Evolutionary conservation across 768 basidiomycete species (phyloP).

Genomic region (Russula olivacea): DNA sequence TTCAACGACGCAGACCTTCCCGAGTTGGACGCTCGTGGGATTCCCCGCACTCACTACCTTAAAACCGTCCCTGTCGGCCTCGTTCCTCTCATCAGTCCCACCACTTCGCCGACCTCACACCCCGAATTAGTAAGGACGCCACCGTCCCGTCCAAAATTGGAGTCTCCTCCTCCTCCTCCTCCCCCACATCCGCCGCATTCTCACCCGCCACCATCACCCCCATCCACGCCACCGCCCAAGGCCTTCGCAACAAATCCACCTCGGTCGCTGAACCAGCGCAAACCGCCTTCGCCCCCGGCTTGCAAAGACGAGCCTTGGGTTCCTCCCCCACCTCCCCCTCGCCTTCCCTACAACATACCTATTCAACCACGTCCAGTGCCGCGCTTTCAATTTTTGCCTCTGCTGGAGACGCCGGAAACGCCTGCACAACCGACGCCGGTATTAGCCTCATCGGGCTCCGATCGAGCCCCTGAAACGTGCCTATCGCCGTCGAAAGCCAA

Average conservation of each 20-base stretch:
- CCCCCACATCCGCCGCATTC: too few relatives aligned
- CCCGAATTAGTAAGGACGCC: neutral
- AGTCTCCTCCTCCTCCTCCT: slow-evolving; percentile 1
- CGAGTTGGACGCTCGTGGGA: slow-evolving; percentile 8
- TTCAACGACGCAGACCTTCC: slow-evolving; percentile 20
- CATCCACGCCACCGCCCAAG: slow-evolving; percentile 17
- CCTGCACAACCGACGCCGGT: neutral
- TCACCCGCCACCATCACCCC: slow-evolving; percentile 12
- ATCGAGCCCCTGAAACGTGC: neutral
- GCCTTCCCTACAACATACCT: slow-evolving; percentile 21
- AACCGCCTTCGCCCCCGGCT: neutral
- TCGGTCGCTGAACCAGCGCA: neutral
- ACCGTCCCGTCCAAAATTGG: neutral
- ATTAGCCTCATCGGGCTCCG: neutral
- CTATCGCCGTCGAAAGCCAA: too few relatives aligned
- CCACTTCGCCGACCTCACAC: neutral
- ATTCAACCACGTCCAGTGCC: slow-evolving; percentile 14
- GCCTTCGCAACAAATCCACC: neutral
- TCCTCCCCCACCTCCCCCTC: slow-evolving; percentile 20
- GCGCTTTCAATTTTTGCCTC: slow-evolving; percentile 23
- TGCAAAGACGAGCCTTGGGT: slow-evolving; percentile 3
- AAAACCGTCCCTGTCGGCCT: slow-evolving; percentile 22
- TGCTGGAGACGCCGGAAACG: slow-evolving; percentile 20
- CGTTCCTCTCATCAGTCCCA: slow-evolving; percentile 17
- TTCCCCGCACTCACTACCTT: slow-evolving; percentile 23